phyloP scores from a whole-genome alignment of 139 green algal genomes.

The Bryopsis sp. region DNA sequence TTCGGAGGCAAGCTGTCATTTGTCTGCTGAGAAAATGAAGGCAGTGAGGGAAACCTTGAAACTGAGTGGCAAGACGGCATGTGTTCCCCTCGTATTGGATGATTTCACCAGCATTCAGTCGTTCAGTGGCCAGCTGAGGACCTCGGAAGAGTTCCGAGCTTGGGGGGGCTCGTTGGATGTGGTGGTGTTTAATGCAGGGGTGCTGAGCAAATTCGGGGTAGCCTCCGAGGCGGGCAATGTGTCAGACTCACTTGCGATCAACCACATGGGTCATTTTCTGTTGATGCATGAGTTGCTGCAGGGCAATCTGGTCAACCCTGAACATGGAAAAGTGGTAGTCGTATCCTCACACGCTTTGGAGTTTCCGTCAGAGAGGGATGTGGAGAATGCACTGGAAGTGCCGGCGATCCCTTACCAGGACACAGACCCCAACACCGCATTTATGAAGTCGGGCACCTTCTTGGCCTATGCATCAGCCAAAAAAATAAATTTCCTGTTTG shows the following conservation, averaged over 20 bases:
- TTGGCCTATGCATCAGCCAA: constrained; percentile 1
- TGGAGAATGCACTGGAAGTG: neutral
- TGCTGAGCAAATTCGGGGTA: neutral
- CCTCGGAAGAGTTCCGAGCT: too few relatives aligned
- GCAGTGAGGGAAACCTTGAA: too few relatives aligned
- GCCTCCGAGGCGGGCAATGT: neutral
- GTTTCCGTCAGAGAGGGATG: neutral
- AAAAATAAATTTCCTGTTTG: constrained; percentile 7
- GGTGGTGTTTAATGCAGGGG: neutral
- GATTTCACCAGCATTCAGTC: neutral
- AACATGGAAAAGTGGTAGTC: neutral
- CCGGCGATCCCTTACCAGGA: neutral
- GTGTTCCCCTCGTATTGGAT: neutral
- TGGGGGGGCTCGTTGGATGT: neutral
- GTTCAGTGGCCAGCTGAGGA: neutral
- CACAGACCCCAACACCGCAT: too few relatives aligned
- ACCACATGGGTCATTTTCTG: constrained; percentile 9
- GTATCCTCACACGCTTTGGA: too few relatives aligned
- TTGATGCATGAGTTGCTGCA: neutral
- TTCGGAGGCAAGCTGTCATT: neutral
- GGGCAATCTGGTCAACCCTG: neutral
- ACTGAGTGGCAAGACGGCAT: neutral
- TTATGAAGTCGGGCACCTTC: neutral
- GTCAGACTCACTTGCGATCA: neutral
- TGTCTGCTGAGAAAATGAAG: too few relatives aligned